Conservation (phyloP, 2,329 filamentous ascomycete genomes). For the Colletotrichum gloeosporioides region DNA sequence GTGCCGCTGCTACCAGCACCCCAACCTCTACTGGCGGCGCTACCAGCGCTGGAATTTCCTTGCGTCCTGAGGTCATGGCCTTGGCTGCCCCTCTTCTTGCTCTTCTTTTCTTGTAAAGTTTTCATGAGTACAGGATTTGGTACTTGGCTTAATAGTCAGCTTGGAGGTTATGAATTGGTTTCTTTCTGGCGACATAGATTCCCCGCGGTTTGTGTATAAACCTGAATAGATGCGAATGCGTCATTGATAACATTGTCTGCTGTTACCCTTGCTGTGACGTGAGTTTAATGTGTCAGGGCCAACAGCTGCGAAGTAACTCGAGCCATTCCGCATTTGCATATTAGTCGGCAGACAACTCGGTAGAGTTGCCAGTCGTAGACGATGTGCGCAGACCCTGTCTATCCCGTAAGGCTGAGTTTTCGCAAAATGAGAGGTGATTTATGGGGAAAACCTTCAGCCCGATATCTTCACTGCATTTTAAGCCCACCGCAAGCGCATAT, state of each 20-base stretch:
- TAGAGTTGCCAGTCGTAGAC: background rate
- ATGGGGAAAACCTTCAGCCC: no score
- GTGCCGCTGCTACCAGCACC: background rate
- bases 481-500: background rate
- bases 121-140: background rate
- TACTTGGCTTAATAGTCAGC: background rate
- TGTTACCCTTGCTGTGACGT: background rate
- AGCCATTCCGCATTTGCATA: background rate
- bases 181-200: constrained; percentile 18
- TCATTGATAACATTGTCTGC: background rate
- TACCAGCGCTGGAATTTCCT: constrained; percentile 15
- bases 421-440: background rate
- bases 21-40: constrained; percentile 34
- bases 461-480: background rate
- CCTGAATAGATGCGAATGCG: constrained; percentile 5
- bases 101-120: constrained; percentile 19
- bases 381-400: background rate
- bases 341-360: background rate
- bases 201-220: constrained; percentile 11
- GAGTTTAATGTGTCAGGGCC: background rate
- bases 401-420: background rate
- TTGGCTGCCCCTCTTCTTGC: constrained; percentile 18
- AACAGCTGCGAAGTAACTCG: background rate
- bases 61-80: constrained; percentile 14
- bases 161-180: constrained; percentile 18